Base-by-base conservation (phyloP, 1,139 yeast species). In the Candida frijolesensis region DNA sequence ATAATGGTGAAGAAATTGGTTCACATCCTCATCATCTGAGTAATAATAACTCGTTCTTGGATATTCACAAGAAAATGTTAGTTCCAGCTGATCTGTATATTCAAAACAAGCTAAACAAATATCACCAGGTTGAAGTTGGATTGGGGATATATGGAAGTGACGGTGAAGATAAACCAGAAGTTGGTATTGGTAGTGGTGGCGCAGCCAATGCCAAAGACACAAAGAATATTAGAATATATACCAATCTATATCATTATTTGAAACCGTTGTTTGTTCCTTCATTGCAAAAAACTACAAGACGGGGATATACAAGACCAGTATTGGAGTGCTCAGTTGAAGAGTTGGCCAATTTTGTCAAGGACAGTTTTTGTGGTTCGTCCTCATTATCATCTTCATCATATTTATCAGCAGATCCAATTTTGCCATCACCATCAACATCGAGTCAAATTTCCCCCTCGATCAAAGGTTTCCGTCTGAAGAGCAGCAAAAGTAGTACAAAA, bases 31-130 rank as follows among this genome's bases (percentile, higher is more conserved):
- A 38, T 22, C 42, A 38, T 38, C 16, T 15, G 15, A 32, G 34
- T 25, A 32, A 34, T 16, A 33, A 42, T 4, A 54, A 56, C 2
- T 61, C 72, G 3, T 56, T 69, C 35, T 51, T 59, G 32, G 79
- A 75, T 32, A 61, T 72, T 11, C 77, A 71, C 49, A 70, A 66
- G 50, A 74, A 71, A 55, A 56, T 74, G 45, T 60, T 73, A 62
- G 57, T 68, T 4, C 79, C 79, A 0, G 69, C 79, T 0, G 79
- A 74, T 49, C 78, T 73, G 54, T 73, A 64, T 50, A 54, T 75
- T 25, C 74, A 60, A 51, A 58, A 58, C 30, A 64, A 64, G 45
- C 50, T 62, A 34, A 66, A 61, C 44, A 62, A 59, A 43, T 56
- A 50, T 43, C 43, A 52, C 41, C 52, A 39, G 19, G 55, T 47